Base-by-base conservation (phyloP, 805 yeast species). In the Wickerhamiella sorbophila region DNA sequence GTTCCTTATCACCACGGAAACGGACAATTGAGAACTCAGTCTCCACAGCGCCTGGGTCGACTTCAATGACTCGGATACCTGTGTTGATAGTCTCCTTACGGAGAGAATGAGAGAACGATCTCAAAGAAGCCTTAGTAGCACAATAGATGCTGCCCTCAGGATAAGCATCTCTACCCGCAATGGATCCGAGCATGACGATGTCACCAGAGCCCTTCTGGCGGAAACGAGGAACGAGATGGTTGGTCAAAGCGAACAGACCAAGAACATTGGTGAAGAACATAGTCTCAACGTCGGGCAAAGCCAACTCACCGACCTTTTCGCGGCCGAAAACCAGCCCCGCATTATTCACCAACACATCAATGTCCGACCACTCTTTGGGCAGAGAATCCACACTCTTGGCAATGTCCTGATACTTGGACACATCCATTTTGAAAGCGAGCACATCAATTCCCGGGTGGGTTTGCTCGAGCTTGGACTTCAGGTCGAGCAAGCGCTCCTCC, bases 201-300 rank as follows among this genome's bases (percentile, higher is more conserved):
- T 76, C 82, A 15, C 71, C 64, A 55, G 66, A 43, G 74, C 80
- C 75, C 52, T 79, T 77, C 44, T 68, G 66, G 56, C 79, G 77
- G 71, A 87, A 74, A 39, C 72, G 71, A 33, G 79, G 78, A 36
- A 88, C 62, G 20, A 86, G 70, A 4, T 79, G 75, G 60, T 88
- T 95, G 5, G 95, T 86, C 47, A 87, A 62, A 24, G 79, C 74
- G 46, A 87, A 81, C 60, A 87, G 67, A 3, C 95, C 96, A 44
- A 84, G 57, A 2, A 88, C 95, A 55, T 87, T 88, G 45, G 95
- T 85, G 53, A 79, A 70, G 61, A 83, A 77, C 85, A 85, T 84
- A 37, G 70, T 74, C 38, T 70, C 66, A 37, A 85, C 72, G 55
- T 86, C 95, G 4, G 63, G 62, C n/a, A 67, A 61, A 1, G 61